Evolutionary conservation across 306 rosid genomes (phyloP), one percentile per base, ranked within the genome.

Genomic region (Dryas drummondii): DNA sequence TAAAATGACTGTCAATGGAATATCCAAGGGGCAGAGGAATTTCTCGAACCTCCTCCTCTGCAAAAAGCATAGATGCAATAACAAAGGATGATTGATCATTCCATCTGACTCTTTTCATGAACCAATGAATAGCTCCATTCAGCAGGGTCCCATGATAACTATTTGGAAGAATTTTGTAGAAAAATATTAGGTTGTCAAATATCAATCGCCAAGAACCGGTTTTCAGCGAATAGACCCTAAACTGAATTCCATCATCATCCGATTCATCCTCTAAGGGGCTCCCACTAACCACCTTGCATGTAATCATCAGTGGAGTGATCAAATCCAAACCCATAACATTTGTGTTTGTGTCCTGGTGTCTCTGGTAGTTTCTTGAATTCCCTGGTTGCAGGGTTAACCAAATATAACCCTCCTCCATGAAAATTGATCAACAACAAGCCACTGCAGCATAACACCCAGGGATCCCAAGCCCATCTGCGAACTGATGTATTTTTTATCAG

Each of bases 371-470:
- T 48, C 70, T 65, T 65, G 32, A 13, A 44, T n/a, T 65, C 52
- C 22, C 53, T 65, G n/a, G 15, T 65, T 65, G 70, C 70, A 16
- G 52, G 70, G 37, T 65, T 65, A 19, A 65, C 16, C 52, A 65
- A 45, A 65, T 65, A 65, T 9, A 65, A 9, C 51, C 42, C 15
- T 13, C 2, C 4, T 7, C 19, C 22, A 44, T 46, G 16, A 42
- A 64, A 64, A 50, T 16, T 19, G 9, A 16, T 17, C 26, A 64
- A 5, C 47, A 64, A 7, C 14, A 64, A 5, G 26, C 69, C 52
- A n/a, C 42, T n/a, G 37, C 69, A 64, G 14, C 22, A 42, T 22
- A 22, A 22, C 22, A 22, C 22, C 22, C 22, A 22, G 22, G 22
- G 22, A 22, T 22, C 22, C 22, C 22, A 22, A 22, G 22, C 22